A percentile compares a stretch with the other conserved stretches of the same genome.
phyloP scores from a whole-genome alignment of 176 grass and related monocot genomes.

The Dactylis glomerata region DNA sequence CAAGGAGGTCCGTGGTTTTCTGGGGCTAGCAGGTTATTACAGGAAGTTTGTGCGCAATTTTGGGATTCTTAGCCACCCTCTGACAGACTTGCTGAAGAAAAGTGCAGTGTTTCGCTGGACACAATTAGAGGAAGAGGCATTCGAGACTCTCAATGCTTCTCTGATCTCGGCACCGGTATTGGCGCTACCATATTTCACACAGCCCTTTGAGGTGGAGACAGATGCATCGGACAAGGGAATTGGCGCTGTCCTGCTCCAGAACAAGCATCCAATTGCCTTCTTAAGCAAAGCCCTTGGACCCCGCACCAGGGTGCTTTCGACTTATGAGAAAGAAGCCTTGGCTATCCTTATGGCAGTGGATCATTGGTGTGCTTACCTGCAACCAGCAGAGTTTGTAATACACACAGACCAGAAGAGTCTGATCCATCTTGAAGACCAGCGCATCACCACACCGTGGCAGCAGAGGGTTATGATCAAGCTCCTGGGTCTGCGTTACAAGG shows the following conservation, averaged over 20 bases:
- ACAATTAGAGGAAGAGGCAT: rapidly evolving
- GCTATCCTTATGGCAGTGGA: not conserved
- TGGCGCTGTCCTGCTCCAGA: not conserved
- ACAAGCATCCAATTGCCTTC: not conserved
- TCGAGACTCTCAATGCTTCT: not conserved
- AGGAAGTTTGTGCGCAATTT: not conserved
- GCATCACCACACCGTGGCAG: not conserved
- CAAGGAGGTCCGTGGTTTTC: rapidly evolving
- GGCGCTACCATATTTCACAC: rapidly evolving
- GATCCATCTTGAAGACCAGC: not conserved
- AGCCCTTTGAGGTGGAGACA: not conserved
- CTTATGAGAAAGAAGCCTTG: not conserved
- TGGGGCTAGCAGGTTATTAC: not conserved
- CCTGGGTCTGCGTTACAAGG: not conserved
- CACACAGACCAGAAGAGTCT: not conserved
- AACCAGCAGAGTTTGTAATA: not conserved
- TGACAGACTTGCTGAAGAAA: not conserved
- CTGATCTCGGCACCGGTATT: not conserved
- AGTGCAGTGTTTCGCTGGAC: rapidly evolving
- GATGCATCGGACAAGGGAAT: not conserved
- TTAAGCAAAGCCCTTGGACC: not conserved
- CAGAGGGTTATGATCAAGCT: not conserved
- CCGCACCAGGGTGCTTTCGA: not conserved
- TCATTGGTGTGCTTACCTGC: not conserved
- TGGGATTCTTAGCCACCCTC: not conserved